These are phyloP conservation scores for Monosporascus sp. DNA, from an alignment of 2,329 filamentous ascomycete genomes.

Conservation along the genomic window DNA sequence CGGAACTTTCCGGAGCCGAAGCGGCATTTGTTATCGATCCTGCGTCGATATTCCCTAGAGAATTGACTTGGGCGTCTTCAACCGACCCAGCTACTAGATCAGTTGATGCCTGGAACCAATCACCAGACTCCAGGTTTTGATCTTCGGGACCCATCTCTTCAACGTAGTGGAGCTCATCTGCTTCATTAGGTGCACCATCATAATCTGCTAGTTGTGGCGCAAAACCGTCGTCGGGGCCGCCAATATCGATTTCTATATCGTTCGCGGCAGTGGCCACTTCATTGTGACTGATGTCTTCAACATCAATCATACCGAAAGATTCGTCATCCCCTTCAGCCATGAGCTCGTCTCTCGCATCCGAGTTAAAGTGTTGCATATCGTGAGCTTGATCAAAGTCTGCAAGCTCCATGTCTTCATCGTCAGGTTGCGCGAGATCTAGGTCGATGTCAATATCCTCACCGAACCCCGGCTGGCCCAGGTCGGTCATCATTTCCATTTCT, in stretches of 20 bases:
- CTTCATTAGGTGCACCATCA: conserved; percentile 8
- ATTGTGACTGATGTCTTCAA: conserved; percentile 23
- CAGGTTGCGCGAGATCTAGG: conserved; percentile 27
- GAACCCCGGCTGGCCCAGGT: conserved; percentile 23
- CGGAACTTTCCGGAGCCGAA: conserved; percentile 1
- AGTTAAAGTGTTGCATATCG: conserved; percentile 25
- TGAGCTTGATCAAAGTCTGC: conserved; percentile 25
- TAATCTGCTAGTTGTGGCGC: conserved; percentile 19
- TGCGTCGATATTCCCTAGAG: conserved; percentile 3
- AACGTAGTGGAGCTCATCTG: conserved; percentile 20
- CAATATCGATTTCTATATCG: conserved; percentile 28
- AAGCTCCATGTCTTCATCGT: conserved; percentile 29
- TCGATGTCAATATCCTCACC: conserved; percentile 31
- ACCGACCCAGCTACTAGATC: conserved; percentile 3
- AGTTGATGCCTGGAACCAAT: conserved; percentile 12
- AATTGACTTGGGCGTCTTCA: conserved; percentile 4
- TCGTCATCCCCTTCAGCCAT: conserved; percentile 30
- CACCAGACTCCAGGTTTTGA: conserved; percentile 4
- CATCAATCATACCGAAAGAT: conserved; percentile 29
- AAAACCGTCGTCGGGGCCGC: conserved; percentile 18
- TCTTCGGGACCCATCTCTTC: conserved; percentile 12
- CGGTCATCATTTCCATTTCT: conserved; percentile 30
- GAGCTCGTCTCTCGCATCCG: conserved; percentile 27
- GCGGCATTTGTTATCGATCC: conserved; percentile 1
- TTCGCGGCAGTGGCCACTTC: conserved; percentile 15